phyloP scores from a whole-genome alignment of 2,329 filamentous ascomycete species.

The Cryphonectria nitschkei region DNA sequence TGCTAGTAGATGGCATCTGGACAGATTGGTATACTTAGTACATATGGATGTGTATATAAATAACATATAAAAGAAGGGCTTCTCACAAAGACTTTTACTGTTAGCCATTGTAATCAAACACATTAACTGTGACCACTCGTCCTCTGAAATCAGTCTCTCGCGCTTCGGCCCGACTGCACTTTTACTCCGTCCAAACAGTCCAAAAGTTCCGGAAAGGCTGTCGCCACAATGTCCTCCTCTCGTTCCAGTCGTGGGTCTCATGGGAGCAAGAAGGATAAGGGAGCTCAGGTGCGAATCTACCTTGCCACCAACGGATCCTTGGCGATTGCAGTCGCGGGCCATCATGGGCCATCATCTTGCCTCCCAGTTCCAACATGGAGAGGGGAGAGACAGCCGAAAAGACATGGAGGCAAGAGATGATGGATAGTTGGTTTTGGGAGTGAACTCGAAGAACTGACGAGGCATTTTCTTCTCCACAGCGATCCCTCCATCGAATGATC shows the following conservation, averaged over 20 bases:
- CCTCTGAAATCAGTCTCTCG: not conserved
- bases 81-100: not conserved
- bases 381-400: not conserved
- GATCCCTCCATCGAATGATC: conserved; percentile 57
- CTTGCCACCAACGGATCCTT: not conserved
- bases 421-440: not conserved
- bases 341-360: not conserved
- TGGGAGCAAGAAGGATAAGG: conserved; percentile 24
- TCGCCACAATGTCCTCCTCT: conserved; percentile 25
- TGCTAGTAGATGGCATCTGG: not conserved
- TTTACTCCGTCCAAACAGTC: not conserved
- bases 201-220: not conserved
- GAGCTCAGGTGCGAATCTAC: conserved; percentile 20
- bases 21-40: not conserved
- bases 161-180: not conserved
- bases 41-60: not conserved
- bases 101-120: not conserved
- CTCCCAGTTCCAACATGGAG: not conserved
- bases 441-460: not conserved
- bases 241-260: conserved; percentile 19
- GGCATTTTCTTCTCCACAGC: conserved; percentile 31
- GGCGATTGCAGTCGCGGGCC: not conserved
- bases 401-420: not conserved
- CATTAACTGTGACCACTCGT: not conserved
- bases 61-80: not conserved